Base-by-base conservation (phyloP, 257 asterid genomes). In the Solanum rostratum region DNA sequence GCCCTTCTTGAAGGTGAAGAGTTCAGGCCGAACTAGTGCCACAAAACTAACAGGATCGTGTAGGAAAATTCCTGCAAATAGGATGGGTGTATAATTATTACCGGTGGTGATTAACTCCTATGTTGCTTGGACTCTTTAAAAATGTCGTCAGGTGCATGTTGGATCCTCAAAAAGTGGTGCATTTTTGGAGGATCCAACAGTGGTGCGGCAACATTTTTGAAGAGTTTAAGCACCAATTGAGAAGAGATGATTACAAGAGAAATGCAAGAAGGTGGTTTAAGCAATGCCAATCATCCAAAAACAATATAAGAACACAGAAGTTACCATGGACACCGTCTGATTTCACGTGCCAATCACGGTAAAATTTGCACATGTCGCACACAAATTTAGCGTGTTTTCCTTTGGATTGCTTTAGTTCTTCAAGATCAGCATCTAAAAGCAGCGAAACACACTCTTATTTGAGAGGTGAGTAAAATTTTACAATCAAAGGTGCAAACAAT, bases 321-420 rank as follows among this genome's bases (percentile, higher is more conserved):
- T 70, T 90, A 97, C 99, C 99, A 57, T 88, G 84, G 83, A 97
- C 93, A n/a, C 99, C 97, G 11, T 97, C 99, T 46, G 99, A 97
- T 88, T 92, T 93, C 55, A 94, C 99, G 82, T 97, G 99, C 99
- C 99, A 97, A 86, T 97, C 97, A 39, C 99, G 93, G 84, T 97
- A 97, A 83, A 97, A 97, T 86, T 95, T 95, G 93, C 98, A 92
- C 82, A 92, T 95, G 81, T 93, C 88, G 22, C 91, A 90, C 83
- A 97, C 15, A n/a, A 97, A 68, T 83, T 93, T 85, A 0, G 95
- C 95, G 45, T 97, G 91, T 81, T 90, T 95, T 87, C 99, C 99
- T 52, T 89, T 39, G 0, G 99, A 97, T 52, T 90, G 87, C 87
- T 91, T 93, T 85, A 97, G 90, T 86, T 91, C 91, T 20, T 91